Evolutionary conservation across 148 eudicot genomes (phyloP), one percentile per base, ranked within the genome.

Genomic region (Euryodendron excelsum): DNA sequence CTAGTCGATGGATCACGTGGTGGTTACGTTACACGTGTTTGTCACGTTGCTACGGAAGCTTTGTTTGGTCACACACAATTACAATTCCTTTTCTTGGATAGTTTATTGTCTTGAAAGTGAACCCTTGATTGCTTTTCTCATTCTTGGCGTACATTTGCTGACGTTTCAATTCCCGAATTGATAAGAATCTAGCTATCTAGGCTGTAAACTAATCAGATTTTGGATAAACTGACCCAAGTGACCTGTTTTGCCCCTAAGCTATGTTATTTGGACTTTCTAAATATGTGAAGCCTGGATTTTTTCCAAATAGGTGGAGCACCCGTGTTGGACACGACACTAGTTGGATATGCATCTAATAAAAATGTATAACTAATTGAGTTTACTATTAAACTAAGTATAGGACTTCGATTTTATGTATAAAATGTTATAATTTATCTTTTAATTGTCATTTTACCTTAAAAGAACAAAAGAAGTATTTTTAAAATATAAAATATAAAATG

Each of bases 61-160:
- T 79, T 79, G 71, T 72, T 52, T 79, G 68, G 48, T 79, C 62
- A 21, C 37, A 45, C 76, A 71, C 34, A 61, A 48, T 62, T 79
- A 50, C 53, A 9, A 23, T 48, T 62, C 21, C 15, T 21, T 62
- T 11, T 61, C 23, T 44, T 28, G 30, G 58, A 44, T 60, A 13
- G 36, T 3, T 50, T 13, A 47, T 9, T 5, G 31, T 30, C 37
- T 79, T 36, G 75, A 70, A 58, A 58, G 59, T 9, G 28, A 28
- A 36, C 3, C 58, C 25, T 21, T 41, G 23, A 7, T 2, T n/a
- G 71, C 17, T n/a, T 34, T 47, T 3, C 74, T 70, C 25, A 41
- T 56, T 13, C 47, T 58, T 70, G 75, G 41, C 39, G 7, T 39
- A 34, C 52, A 28, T 41, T 39, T 59, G 1, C 53, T 59, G 34